A percentile compares a stretch with the other conserved stretches of the same genome.
Evolutionary conservation across 1,284 basidiomycete species (phyloP).

Genomic region (Ganoderma multipileum): DNA sequence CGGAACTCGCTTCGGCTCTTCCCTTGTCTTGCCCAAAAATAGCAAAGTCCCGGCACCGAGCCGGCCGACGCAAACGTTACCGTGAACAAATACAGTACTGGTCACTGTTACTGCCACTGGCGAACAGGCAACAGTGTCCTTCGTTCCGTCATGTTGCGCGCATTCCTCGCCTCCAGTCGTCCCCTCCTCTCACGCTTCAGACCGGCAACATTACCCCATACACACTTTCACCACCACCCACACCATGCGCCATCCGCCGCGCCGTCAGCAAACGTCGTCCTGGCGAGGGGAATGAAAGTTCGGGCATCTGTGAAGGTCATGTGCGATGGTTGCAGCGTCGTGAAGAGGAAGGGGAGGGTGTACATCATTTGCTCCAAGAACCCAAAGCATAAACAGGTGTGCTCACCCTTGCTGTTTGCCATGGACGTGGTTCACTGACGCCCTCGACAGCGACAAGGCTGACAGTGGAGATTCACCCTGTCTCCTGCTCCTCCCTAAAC

Average conservation of each 20-base stretch:
- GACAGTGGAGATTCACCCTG: constrained; percentile 16
- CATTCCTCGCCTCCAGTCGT: constrained; percentile 65
- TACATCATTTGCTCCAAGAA: constrained; percentile 96
- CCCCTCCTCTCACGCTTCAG: constrained; percentile 64
- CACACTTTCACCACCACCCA: constrained; percentile 40
- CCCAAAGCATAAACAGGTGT: constrained; percentile 97
- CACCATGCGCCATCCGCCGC: constrained; percentile 38
- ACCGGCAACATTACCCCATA: constrained; percentile 44
- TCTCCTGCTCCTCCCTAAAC: neutral
- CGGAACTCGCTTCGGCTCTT: too few relatives aligned
- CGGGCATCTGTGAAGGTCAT: constrained; percentile 92
- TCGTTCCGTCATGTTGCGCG: constrained; percentile 69
- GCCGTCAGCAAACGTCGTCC: constrained; percentile 38
- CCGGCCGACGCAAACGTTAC: neutral
- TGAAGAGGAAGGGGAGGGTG: constrained; percentile 88
- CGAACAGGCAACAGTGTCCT: too few relatives aligned
- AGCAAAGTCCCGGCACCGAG: neutral
- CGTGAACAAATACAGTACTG: too few relatives aligned
- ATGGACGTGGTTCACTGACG: constrained; percentile 25
- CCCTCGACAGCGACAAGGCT: constrained; percentile 66
- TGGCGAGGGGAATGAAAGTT: constrained; percentile 93
- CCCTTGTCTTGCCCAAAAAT: neutral
- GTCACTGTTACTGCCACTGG: too few relatives aligned
- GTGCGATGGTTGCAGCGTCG: constrained; percentile 90
- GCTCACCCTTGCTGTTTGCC: constrained; percentile 36